A percentile compares a stretch with the other conserved stretches of the same genome.
Conservation (phyloP, 805 yeast species). For the Debaryomyces prosopidis region DNA sequence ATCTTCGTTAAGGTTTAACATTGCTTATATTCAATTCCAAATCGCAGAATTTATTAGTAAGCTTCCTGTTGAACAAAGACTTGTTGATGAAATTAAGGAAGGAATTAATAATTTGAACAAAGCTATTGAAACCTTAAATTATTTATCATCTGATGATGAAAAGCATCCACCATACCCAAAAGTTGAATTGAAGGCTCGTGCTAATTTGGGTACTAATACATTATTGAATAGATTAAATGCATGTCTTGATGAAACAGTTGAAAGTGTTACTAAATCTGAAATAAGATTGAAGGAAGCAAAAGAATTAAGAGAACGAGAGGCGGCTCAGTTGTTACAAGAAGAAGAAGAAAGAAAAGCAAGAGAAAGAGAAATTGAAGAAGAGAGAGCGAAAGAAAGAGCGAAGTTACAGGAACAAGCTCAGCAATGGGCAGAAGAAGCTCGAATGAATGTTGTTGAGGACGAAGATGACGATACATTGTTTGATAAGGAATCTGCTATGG, state of each 20-base stretch:
- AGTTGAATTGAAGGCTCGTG: constrained; percentile 80
- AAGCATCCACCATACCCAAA: constrained; percentile 74
- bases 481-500: constrained; percentile 48
- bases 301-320: constrained; percentile 61
- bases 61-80: constrained; percentile 56
- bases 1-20: constrained; percentile 63
- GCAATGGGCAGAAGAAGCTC: constrained; percentile 47
- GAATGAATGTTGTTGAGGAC: constrained; percentile 36
- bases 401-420: constrained; percentile 52
- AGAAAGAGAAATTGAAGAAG: constrained; percentile 48
- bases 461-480: constrained; percentile 34
- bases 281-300: constrained; percentile 73
- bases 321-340: constrained; percentile 29
- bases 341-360: constrained; percentile 44
- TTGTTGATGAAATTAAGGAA: constrained; percentile 56
- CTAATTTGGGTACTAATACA: constrained; percentile 79
- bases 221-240: constrained; percentile 70
- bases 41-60: constrained; percentile 80
- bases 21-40: constrained; percentile 82
- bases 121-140: constrained; percentile 62
- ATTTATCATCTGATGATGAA: constrained; percentile 53
- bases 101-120: constrained; percentile 57
- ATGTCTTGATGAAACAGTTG: constrained; percentile 69
- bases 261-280: constrained; percentile 57
- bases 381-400: constrained; percentile 45